These are phyloP conservation scores for Mucor saturninus DNA, from an alignment of 371 early-diverging fungal genomes.

Conservation along the genomic window DNA sequence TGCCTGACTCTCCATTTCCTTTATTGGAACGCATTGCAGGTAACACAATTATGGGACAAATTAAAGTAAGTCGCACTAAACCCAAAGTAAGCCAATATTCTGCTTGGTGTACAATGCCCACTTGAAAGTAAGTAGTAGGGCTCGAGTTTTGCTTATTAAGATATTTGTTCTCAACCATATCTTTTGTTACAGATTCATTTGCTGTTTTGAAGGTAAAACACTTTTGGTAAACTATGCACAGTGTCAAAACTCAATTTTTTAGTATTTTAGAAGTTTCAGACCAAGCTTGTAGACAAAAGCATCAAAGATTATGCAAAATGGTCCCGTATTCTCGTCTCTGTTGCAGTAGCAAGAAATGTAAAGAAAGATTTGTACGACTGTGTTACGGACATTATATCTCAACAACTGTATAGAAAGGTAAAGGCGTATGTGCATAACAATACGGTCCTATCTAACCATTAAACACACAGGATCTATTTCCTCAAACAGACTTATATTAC, in stretches of 20 bases:
- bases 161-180: neutral
- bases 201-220: conserved; percentile 7
- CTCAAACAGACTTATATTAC: conserved; percentile 29
- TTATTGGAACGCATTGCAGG: conserved; percentile 22
- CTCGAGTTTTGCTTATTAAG: neutral
- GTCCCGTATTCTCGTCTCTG: conserved; percentile 20
- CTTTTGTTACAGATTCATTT: conserved; percentile 12
- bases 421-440: neutral
- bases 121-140: conserved; percentile 13
- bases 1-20: conserved; percentile 8
- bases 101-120: conserved; percentile 14
- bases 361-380: conserved; percentile 8
- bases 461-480: conserved; percentile 10
- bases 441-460: neutral
- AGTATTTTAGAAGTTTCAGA: conserved; percentile 12
- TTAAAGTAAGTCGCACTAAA: neutral
- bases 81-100: conserved; percentile 6
- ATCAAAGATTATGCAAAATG: conserved; percentile 25
- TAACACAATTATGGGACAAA: conserved; percentile 1
- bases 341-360: conserved; percentile 2
- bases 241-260: neutral
- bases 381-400: conserved; percentile 4
- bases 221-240: neutral
- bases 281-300: neutral
- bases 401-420: conserved; percentile 16